Conservation (phyloP, 495 filamentous ascomycete genomes). For the Lichina pygmaea region DNA sequence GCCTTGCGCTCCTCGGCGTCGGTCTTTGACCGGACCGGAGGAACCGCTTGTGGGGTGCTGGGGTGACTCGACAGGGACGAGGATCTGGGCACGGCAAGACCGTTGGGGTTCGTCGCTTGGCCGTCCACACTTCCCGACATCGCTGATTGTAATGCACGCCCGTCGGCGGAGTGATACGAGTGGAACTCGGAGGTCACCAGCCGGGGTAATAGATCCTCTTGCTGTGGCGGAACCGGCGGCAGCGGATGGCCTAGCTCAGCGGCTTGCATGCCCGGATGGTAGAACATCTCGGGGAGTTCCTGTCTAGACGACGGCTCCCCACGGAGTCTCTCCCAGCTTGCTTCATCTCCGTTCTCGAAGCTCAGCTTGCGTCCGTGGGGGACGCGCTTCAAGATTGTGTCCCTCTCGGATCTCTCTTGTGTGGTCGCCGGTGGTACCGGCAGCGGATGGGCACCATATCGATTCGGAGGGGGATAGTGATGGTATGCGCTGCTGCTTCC, state of each 20-base stretch:
- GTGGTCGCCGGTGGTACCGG: slow-evolving; percentile 16
- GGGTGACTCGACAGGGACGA: slow-evolving; percentile 61
- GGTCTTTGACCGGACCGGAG: slow-evolving; percentile 77
- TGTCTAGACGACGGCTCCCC: slow-evolving; percentile 23
- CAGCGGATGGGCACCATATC: slow-evolving; percentile 31
- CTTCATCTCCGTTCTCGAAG: slow-evolving; percentile 90
- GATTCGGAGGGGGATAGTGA: slow-evolving; percentile 16
- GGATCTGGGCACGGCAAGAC: slow-evolving; percentile 42
- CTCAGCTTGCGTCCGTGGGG: slow-evolving; percentile 41
- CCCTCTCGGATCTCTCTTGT: slow-evolving; percentile 31
- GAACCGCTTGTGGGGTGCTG: slow-evolving; percentile 50
- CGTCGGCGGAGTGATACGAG: neutral
- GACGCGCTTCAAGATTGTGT: slow-evolving; percentile 51
- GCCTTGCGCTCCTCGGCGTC: slow-evolving; percentile 47
- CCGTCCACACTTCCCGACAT: neutral
- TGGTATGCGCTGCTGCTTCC: slow-evolving; percentile 9
- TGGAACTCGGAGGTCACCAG: slow-evolving; percentile 4
- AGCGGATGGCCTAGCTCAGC: slow-evolving; percentile 28
- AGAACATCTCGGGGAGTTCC: slow-evolving; percentile 75
- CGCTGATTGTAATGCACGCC: neutral
- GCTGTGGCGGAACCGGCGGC: slow-evolving; percentile 21
- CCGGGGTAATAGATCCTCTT: slow-evolving; percentile 21
- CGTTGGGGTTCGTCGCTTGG: slow-evolving; percentile 3
- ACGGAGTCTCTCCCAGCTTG: slow-evolving; percentile 21
- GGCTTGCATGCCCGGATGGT: slow-evolving; percentile 46